Evolutionary conservation across 2,329 filamentous ascomycete species (phyloP), one percentile per base, ranked within the genome.

Genomic region (Annulohypoxylon truncatum): DNA sequence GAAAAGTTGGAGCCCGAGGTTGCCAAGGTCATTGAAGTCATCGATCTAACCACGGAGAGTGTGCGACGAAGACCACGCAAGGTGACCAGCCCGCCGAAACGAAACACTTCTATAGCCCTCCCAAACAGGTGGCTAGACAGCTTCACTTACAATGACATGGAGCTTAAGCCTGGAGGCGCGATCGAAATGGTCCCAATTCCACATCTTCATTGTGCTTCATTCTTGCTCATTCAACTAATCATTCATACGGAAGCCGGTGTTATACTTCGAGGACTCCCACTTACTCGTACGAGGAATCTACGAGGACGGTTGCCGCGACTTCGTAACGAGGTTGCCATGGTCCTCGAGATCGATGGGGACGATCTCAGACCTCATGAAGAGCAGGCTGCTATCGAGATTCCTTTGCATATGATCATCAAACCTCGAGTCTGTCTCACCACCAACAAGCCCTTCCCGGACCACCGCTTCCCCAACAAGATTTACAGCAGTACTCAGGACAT

Each of bases 361-460:
- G 75, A 77, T 26, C 22, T 42, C 0, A 68, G 75, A 13, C 24
- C 65, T 4, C 69, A 73, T 0, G 68, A 73, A 5, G 53, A 64
- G 7, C 76, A 77, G 42, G 73, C 70, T 4, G 68, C 71, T 2
- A 71, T 78, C 13, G 72, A 77, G 8, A 59, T 79, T n/a, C 58
- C 70, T 4, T 33, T 75, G 5, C 55, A 63, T 2, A 65, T 71
- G 9, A 64, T 76, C 4, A 46, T 72, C 6, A 65, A 57, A 20
- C 29, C 52, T 33, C 72, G 78, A 10, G 67, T 71, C 9, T 72
- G 77, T 28, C 72, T 77, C 33, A 68, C 76, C 38, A 79, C 78
- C 2, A 79, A 79, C 40, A 76, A 75, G 13, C 66, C 71, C 48
- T 78, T 75, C 13, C 77, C 77, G 1, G 64, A 65, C 13, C 62